Conservation (phyloP, 176 grass and related monocot genomes). For the Avena sativa region DNA sequence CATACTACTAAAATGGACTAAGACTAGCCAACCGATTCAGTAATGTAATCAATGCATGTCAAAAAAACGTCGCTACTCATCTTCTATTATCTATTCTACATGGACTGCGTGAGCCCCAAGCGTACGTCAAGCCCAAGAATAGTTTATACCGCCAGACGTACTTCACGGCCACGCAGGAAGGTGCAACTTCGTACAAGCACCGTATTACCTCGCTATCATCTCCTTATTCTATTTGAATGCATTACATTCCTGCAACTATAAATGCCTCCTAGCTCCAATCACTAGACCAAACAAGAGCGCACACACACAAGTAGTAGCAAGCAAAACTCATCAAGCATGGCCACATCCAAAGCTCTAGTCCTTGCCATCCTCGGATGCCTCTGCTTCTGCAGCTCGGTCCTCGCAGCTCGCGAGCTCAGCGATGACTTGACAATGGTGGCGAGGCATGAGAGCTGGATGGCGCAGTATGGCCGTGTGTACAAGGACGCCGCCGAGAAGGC, state of each 20-base stretch:
- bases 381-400: not conserved
- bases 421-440: not conserved
- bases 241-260: not conserved
- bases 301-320: not conserved
- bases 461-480: not conserved
- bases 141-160: not conserved
- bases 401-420: not conserved
- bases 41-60: not conserved
- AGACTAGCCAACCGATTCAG: not conserved
- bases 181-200: not conserved
- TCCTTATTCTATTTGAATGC: not conserved
- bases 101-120: not conserved
- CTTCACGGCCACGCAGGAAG: not conserved
- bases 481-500: not conserved
- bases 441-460: not conserved
- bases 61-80: not conserved
- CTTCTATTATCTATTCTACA: not conserved
- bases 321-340: not conserved
- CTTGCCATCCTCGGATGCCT: not conserved
- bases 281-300: not conserved
- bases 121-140: not conserved
- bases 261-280: not conserved
- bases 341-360: not conserved
- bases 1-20: not conserved
- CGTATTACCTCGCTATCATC: not conserved